A percentile compares a stretch with the other conserved stretches of the same genome.
These are phyloP conservation scores for Leccinum sublutescens DNA, from an alignment of 768 basidiomycete species.

Conservation along the genomic window DNA sequence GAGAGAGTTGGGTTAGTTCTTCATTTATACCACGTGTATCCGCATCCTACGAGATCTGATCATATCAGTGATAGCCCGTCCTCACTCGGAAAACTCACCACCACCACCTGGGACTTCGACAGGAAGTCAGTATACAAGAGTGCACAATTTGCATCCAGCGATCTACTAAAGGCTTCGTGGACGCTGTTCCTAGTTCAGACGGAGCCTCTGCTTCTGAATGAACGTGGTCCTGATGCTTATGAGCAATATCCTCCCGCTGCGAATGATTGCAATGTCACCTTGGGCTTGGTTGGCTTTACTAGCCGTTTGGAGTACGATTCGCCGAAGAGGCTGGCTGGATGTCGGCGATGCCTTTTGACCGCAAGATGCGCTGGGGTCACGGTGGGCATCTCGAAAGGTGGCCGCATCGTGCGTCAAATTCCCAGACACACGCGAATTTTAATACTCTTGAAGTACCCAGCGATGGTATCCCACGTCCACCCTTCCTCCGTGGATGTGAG, in stretches of 20 bases:
- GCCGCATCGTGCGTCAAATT: not conserved
- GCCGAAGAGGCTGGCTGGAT: not conserved
- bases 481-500: not conserved
- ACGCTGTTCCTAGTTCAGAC: too few relatives aligned
- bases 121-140: not conserved
- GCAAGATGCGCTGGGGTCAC: not conserved
- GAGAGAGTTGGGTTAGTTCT: not conserved
- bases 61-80: not conserved
- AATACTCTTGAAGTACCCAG: not conserved
- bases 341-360: too few relatives aligned
- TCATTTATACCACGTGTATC: not conserved
- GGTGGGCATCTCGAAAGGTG: not conserved
- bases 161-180: too few relatives aligned
- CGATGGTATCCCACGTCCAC: not conserved
- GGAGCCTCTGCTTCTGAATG: too few relatives aligned
- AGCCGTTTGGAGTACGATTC: too few relatives aligned
- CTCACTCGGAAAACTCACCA: not conserved
- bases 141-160: too few relatives aligned
- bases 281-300: too few relatives aligned
- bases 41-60: not conserved
- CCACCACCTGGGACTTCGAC: too few relatives aligned
- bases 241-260: too few relatives aligned
- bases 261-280: too few relatives aligned
- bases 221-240: too few relatives aligned
- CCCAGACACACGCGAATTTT: not conserved